Percentiles rank a stretch among this genome's conserved stretches.
Evolutionary conservation across 139 green algal genomes (phyloP).

Genomic region (Picochlorum sp.): DNA sequence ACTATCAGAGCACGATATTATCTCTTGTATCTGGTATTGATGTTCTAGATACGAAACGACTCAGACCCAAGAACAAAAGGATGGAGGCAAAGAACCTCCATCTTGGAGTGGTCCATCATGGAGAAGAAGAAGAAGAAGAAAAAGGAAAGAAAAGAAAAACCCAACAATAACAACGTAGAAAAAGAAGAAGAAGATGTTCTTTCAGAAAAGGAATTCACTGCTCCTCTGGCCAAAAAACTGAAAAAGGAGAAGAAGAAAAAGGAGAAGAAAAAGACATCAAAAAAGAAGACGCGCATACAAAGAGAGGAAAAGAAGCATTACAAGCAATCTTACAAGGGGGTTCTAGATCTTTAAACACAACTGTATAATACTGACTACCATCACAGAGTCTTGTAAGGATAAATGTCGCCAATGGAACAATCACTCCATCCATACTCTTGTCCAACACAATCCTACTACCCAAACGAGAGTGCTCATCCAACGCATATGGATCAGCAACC

Average conservation of each 20-base stretch:
- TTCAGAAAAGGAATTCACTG: slow-evolving; percentile 1
- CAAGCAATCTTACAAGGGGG: not conserved
- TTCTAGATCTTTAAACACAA: not conserved
- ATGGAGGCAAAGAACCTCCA: no score
- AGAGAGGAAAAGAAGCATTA: not conserved
- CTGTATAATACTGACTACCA: no score
- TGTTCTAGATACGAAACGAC: slow-evolving; percentile 28
- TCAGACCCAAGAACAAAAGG: not conserved
- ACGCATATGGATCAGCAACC: not conserved
- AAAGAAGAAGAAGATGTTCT: slow-evolving; percentile 4
- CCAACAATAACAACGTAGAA: no score
- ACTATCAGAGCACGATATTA: slow-evolving; percentile 13
- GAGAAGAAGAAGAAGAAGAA: not conserved
- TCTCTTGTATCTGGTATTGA: slow-evolving; percentile 21
- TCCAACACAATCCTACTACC: slow-evolving; percentile 4
- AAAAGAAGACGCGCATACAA: not conserved
- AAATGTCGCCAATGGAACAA: slow-evolving; percentile 4
- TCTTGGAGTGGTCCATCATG: no score
- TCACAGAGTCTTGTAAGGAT: slow-evolving; percentile 9
- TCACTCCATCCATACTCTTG: not conserved
- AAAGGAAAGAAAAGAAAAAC: no score
- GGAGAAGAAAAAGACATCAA: slow-evolving; percentile 13
- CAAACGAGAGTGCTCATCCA: slow-evolving; percentile 13
- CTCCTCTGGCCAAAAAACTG: not conserved
- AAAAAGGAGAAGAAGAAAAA: not conserved